Evolutionary conservation across 257 asterid genomes (phyloP), one percentile per base, ranked within the genome.

Genomic region (Catharanthus roseus): DNA sequence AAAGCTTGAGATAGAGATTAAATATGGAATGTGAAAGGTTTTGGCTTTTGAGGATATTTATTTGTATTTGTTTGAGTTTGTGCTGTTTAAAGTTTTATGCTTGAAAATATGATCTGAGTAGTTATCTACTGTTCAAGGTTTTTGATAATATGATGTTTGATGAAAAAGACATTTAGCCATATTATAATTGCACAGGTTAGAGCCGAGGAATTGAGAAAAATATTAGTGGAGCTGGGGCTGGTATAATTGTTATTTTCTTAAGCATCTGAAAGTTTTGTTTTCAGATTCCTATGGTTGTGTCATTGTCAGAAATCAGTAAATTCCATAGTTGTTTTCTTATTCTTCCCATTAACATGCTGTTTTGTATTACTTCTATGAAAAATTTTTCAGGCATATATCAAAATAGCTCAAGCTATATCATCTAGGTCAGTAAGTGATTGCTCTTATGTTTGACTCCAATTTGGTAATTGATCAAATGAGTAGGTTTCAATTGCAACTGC

Each of bases 321-420:
- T 60, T 60, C 9, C 24, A 6, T 31, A 57, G 5, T 3, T 50
- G 33, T 36, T 53, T 31, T n/a, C 11, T 70, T 18, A n/a, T n/a
- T n/a, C n/a, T n/a, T n/a, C n/a, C n/a, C n/a, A 4, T 15, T 60
- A 15, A 29, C 18, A 7, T 18, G 21, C 28, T 28, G 1, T n/a
- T 19, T 51, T n/a, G 7, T 61, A 18, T 31, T 33, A 39, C 15
- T 61, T 49, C 18, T 39, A 19, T 61, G 67, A n/a, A 36, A 61
- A 16, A 45, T 76, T 65, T 66, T 87, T 85, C 78, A 93, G 98
- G 98, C 98, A 51, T 93, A 89, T 79, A 80, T 93, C 21, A 93
- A 93, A 88, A 93, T 93, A 81, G 98, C 98, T 58, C 98, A 93
- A 84, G 98, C 98, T 70, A 68, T 93, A 74, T 93, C 98, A 16